Conservation (phyloP, 2,329 filamentous ascomycete genomes). For the Calonectria fujianensis region DNA sequence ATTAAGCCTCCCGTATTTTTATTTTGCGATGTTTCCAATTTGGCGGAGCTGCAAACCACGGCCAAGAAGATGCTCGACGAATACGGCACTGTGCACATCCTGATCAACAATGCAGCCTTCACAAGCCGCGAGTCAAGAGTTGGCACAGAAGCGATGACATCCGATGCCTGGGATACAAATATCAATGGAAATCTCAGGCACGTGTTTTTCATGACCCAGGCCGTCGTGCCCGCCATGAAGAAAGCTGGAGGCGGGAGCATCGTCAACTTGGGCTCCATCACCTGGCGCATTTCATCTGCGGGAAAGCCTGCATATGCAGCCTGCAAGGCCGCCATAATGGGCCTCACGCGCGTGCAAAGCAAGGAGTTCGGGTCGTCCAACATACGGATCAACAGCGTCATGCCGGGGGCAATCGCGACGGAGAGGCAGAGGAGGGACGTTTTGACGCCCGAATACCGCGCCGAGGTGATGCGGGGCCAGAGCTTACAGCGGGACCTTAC, state of each 20-base stretch:
- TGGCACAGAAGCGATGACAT: conserved; percentile 60
- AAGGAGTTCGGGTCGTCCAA: conserved; percentile 70
- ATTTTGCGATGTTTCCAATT: conserved; percentile 65
- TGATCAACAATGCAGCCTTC: conserved; percentile 87
- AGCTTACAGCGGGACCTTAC: conserved; percentile 63
- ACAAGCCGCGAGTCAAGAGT: conserved; percentile 50
- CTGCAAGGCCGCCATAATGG: conserved; percentile 73
- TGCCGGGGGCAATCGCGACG: conserved; percentile 69
- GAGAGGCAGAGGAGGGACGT: conserved; percentile 65
- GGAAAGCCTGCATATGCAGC: conserved; percentile 68
- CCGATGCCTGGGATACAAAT: conserved; percentile 64
- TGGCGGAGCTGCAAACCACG: conserved; percentile 58
- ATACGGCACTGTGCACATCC: conserved; percentile 77
- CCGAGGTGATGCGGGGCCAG: conserved; percentile 63
- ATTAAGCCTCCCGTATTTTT: conserved; percentile 60
- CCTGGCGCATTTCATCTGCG: conserved; percentile 65
- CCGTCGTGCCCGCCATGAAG: conserved; percentile 77
- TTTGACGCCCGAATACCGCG: conserved; percentile 63
- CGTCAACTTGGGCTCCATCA: conserved; percentile 73
- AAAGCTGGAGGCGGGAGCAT: conserved; percentile 66
- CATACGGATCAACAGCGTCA: conserved; percentile 70
- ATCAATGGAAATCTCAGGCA: conserved; percentile 68
- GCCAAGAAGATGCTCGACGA: conserved; percentile 58
- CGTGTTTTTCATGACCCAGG: conserved; percentile 81
- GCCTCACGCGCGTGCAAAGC: conserved; percentile 73